Percentiles rank a stretch among this genome's conserved stretches.
These are phyloP conservation scores for Linnemannia hyalina DNA, from an alignment of 192 early-diverging fungal species.

Conservation along the genomic window DNA sequence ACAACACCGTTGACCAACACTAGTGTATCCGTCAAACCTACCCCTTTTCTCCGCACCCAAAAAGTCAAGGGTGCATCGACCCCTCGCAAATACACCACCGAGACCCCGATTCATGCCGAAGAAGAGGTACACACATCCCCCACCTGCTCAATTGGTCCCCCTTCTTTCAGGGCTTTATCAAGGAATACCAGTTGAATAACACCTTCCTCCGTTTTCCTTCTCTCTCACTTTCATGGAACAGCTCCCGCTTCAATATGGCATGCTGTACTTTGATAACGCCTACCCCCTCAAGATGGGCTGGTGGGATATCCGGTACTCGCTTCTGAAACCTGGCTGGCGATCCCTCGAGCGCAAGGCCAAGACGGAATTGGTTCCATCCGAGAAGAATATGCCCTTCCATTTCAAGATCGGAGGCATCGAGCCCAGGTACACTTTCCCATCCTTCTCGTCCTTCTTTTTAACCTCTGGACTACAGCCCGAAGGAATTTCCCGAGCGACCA, in stretches of 20 bases:
- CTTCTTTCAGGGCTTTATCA: not conserved
- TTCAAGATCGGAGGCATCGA: conserved; percentile 63
- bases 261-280: conserved; percentile 57
- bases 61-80: not conserved
- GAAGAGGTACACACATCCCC: conserved; percentile 33
- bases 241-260: conserved; percentile 28
- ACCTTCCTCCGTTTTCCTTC: no score
- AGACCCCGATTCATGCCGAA: conserved; percentile 36
- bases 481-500: not conserved
- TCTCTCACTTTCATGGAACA: not conserved
- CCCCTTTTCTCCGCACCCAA: conserved; percentile 23
- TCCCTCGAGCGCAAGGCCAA: conserved; percentile 55
- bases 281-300: conserved; percentile 56
- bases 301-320: conserved; percentile 51
- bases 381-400: conserved; percentile 61
- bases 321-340: conserved; percentile 46
- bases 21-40: conserved; percentile 4
- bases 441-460: not conserved
- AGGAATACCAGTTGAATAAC: not conserved
- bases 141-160: not conserved
- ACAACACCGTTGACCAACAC: not conserved
- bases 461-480: no score
- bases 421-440: conserved; percentile 56
- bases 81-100: conserved; percentile 28
- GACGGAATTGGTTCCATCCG: conserved; percentile 56